These are phyloP conservation scores for Kuraishia capsulata DNA, from an alignment of 805 yeast species.

Conservation along the genomic window DNA sequence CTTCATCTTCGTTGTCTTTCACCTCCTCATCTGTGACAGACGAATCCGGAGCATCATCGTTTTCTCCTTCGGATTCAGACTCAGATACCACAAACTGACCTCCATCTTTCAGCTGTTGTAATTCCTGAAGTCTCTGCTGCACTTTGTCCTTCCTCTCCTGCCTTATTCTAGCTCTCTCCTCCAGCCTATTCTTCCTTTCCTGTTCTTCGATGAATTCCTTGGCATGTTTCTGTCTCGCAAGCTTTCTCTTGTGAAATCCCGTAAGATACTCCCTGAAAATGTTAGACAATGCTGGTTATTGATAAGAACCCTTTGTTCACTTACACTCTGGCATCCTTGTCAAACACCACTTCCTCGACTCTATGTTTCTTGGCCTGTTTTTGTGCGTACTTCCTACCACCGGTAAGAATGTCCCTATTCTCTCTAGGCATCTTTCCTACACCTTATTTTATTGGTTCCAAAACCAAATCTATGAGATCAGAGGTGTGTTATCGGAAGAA, in stretches of 20 bases:
- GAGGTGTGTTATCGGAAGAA: too few relatives aligned
- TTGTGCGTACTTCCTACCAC: slow-evolving; percentile 72
- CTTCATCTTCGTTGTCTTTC: slow-evolving; percentile 23
- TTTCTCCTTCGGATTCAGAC: slow-evolving; percentile 10
- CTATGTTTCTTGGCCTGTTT: slow-evolving; percentile 58
- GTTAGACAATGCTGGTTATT: slow-evolving; percentile 13
- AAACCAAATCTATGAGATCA: too few relatives aligned
- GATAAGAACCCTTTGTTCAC: slow-evolving; percentile 10
- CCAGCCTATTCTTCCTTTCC: slow-evolving; percentile 61
- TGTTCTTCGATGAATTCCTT: slow-evolving; percentile 68
- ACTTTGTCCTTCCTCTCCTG: slow-evolving; percentile 64
- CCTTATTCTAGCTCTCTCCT: slow-evolving; percentile 62
- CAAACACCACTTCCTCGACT: slow-evolving; percentile 80
- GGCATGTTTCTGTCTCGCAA: slow-evolving; percentile 83
- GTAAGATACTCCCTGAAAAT: slow-evolving; percentile 68
- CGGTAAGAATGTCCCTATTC: slow-evolving; percentile 82
- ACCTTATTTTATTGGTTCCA: neutral
- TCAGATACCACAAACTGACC: neutral
- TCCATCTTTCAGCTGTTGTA: slow-evolving; percentile 12
- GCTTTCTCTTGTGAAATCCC: slow-evolving; percentile 91
- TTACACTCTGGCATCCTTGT: slow-evolving; percentile 58
- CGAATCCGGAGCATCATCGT: slow-evolving; percentile 12
- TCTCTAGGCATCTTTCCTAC: slow-evolving; percentile 25
- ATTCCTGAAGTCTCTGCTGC: slow-evolving; percentile 51
- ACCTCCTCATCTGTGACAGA: slow-evolving; percentile 19